Evolutionary conservation across 1,284 basidiomycete species (phyloP).

Genomic region (Phlebopus sp.): DNA sequence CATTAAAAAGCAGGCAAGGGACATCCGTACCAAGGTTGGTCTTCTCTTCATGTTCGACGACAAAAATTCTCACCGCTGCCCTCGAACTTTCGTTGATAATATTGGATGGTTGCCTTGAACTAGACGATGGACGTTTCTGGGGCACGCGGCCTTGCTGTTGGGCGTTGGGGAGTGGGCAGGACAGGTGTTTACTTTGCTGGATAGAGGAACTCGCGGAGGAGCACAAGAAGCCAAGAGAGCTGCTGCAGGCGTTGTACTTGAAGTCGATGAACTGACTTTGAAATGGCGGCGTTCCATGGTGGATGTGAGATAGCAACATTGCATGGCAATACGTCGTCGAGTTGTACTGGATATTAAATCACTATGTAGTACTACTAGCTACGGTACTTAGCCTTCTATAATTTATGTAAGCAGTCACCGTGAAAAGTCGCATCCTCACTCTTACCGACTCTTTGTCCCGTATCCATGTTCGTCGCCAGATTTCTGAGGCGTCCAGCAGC

Average conservation of each 20-base stretch:
- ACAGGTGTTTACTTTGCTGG: conserved; percentile 62
- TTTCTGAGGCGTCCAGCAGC: conserved; percentile 9
- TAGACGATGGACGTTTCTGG: conserved; percentile 76
- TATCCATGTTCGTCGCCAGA: conserved; percentile 24
- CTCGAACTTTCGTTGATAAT: conserved; percentile 78
- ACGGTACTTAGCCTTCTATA: no score
- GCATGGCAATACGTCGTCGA: no score
- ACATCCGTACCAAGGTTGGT: conserved; percentile 14
- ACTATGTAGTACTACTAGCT: no score
- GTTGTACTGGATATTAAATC: no score
- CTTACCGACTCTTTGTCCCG: no score
- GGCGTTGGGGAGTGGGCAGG: conserved; percentile 81
- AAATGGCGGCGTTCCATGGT: conserved; percentile 77
- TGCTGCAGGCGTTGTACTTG: conserved; percentile 78
- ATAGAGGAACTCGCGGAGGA: conserved; percentile 69
- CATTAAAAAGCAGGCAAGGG: conserved; percentile 11
- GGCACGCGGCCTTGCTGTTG: conserved; percentile 69
- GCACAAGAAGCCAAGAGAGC: conserved; percentile 57
- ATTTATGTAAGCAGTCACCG: background rate
- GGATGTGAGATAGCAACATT: conserved; percentile 24
- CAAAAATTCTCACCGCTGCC: conserved; percentile 68
- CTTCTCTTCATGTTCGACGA: conserved; percentile 29
- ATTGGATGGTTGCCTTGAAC: conserved; percentile 70
- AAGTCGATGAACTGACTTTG: conserved; percentile 73
- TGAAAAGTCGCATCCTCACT: background rate